phyloP scores from a whole-genome alignment of 805 yeast species.

The Metschnikowia amazonensis region DNA sequence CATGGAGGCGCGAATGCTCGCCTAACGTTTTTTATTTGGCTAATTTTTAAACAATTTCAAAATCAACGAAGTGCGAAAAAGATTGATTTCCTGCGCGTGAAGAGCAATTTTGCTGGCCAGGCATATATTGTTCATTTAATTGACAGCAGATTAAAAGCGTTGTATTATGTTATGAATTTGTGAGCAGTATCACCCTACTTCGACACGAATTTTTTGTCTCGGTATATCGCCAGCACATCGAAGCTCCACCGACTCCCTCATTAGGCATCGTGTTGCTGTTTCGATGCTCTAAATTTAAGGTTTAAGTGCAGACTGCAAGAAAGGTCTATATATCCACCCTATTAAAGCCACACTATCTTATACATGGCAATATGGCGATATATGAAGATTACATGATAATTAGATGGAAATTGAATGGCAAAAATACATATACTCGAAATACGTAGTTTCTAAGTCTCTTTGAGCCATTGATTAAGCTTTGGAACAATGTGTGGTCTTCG shows the following conservation, averaged over 20 bases:
- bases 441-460: too few species aligned
- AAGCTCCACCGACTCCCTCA: neutral
- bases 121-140: neutral
- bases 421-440: too few species aligned
- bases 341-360: neutral
- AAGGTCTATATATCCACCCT: neutral
- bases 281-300: neutral
- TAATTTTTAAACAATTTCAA: neutral
- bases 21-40: neutral
- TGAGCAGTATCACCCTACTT: neutral
- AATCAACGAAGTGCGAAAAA: conserved; percentile 1
- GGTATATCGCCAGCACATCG: neutral
- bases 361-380: neutral
- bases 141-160: neutral
- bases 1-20: conserved; percentile 1
- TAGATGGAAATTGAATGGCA: too few species aligned
- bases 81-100: neutral
- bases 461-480: neutral
- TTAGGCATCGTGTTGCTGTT: neutral
- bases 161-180: neutral
- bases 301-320: neutral
- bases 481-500: neutral
- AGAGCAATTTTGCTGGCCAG: neutral
- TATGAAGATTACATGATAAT: neutral
- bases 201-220: neutral